Evolutionary conservation across 1,284 basidiomycete genomes (phyloP).

Genomic region (Gomphus bonarii): DNA sequence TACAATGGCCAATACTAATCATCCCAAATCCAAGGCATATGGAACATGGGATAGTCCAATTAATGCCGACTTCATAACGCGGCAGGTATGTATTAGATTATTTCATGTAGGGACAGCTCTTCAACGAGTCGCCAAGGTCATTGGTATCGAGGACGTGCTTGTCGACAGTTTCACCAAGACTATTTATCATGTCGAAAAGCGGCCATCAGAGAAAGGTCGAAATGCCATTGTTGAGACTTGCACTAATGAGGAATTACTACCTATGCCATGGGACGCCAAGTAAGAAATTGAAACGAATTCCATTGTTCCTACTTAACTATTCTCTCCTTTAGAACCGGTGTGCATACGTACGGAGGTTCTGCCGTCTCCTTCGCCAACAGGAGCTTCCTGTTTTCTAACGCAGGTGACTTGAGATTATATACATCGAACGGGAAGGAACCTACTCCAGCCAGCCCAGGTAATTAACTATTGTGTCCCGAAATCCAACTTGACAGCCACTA

Average conservation of each 20-base stretch:
- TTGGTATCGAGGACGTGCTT: constrained; percentile 9
- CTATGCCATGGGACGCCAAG: constrained; percentile 1
- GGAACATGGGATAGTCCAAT: no score
- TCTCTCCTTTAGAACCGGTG: constrained; percentile 24
- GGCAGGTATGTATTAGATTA: no score
- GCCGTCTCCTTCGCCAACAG: constrained; percentile 22
- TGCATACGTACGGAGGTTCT: constrained; percentile 33
- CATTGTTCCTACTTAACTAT: constrained; percentile 23
- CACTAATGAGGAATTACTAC: not conserved
- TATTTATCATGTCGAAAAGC: constrained; percentile 8
- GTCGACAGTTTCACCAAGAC: constrained; percentile 2
- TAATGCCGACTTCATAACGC: no score
- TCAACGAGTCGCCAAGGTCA: not conserved
- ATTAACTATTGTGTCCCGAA: not conserved
- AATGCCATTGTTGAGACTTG: not conserved
- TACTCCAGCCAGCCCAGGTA: constrained; percentile 22
- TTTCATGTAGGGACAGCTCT: no score
- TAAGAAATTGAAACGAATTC: constrained; percentile 12
- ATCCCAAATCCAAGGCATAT: not conserved
- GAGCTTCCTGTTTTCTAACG: constrained; percentile 27
- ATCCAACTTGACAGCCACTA: not conserved
- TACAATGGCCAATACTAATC: no score
- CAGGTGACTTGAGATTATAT: constrained; percentile 18
- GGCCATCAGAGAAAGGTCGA: not conserved
- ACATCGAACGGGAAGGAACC: constrained; percentile 15